phyloP scores from a whole-genome alignment of 2,329 filamentous ascomycete species.

The Diaporthe nobilis region DNA sequence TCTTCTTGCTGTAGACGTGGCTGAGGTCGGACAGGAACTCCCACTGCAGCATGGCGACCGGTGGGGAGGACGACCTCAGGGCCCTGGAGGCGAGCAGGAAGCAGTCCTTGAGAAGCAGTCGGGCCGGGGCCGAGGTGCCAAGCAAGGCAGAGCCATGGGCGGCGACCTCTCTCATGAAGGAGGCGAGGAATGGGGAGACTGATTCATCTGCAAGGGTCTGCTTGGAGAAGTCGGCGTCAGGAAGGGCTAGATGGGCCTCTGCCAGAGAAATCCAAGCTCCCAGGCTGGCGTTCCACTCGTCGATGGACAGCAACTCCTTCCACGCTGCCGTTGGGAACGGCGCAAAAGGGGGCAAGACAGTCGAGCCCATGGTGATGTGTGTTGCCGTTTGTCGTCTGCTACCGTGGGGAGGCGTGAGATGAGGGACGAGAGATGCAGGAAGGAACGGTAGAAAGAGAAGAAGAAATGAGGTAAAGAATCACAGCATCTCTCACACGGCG shows the following conservation, averaged over 20 bases:
- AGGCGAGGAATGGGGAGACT: constrained; percentile 73
- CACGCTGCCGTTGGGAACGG: constrained; percentile 80
- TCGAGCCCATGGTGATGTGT: constrained; percentile 51
- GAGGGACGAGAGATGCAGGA: not conserved
- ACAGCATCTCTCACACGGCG: not conserved
- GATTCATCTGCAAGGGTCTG: constrained; percentile 70
- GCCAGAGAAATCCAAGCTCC: constrained; percentile 81
- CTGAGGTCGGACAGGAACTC: constrained; percentile 78
- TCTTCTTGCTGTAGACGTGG: constrained; percentile 75
- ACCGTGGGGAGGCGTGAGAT: not conserved
- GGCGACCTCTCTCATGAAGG: constrained; percentile 73
- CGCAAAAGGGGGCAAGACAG: constrained; percentile 78
- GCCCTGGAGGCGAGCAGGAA: constrained; percentile 76
- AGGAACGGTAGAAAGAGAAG: not conserved
- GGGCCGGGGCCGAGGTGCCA: constrained; percentile 52
- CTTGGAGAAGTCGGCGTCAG: constrained; percentile 68
- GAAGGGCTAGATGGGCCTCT: constrained; percentile 73
- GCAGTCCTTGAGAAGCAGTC: constrained; percentile 70
- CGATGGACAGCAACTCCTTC: constrained; percentile 74
- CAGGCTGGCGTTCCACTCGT: constrained; percentile 84
- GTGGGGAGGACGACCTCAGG: constrained; percentile 60
- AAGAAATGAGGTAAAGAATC: not conserved
- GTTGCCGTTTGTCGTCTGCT: not conserved
- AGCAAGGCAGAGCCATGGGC: constrained; percentile 52
- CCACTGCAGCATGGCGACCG: constrained; percentile 70